A percentile compares a stretch with the other conserved stretches of the same genome.
These are phyloP conservation scores for Globisporangium lucens DNA, from an alignment of 352 stramenopile species.

Conservation along the genomic window DNA sequence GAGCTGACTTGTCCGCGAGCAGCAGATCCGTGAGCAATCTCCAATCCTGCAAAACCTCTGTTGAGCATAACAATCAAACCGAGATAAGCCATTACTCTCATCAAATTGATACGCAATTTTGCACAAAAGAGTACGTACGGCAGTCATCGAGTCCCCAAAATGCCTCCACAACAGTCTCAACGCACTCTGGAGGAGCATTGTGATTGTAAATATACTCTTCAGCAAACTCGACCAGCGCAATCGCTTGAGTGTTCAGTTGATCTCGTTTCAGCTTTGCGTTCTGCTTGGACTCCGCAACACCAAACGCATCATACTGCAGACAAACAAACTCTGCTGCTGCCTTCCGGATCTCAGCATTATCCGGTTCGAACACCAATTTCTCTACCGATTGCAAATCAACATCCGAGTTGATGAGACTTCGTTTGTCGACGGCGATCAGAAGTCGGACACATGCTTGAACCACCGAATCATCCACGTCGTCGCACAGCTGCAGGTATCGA, in stretches of 20 bases:
- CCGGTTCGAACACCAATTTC: slow-evolving; percentile 75
- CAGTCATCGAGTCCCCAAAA: slow-evolving; percentile 87
- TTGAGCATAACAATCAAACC: slow-evolving; percentile 12
- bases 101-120: not conserved
- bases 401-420: slow-evolving; percentile 75
- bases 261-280: slow-evolving; percentile 70
- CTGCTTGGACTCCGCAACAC: slow-evolving; percentile 61
- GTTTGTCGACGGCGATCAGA: slow-evolving; percentile 80
- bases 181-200: slow-evolving; percentile 43
- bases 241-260: slow-evolving; percentile 83
- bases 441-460: slow-evolving; percentile 68
- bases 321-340: slow-evolving; percentile 84
- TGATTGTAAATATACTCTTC: slow-evolving; percentile 83
- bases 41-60: slow-evolving; percentile 85
- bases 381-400: slow-evolving; percentile 76
- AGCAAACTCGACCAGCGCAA: slow-evolving; percentile 87
- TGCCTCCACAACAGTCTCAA: slow-evolving; percentile 78
- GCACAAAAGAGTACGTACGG: slow-evolving; percentile 45
- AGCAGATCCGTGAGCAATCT: slow-evolving; percentile 70
- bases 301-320: slow-evolving; percentile 87
- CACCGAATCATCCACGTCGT: slow-evolving; percentile 72
- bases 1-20: slow-evolving; percentile 75
- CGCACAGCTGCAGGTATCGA: slow-evolving; percentile 78
- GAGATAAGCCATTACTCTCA: slow-evolving; percentile 5
- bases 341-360: slow-evolving; percentile 71